Base-by-base conservation (phyloP, 331 rosid genomes). In the Saraca asoca region DNA sequence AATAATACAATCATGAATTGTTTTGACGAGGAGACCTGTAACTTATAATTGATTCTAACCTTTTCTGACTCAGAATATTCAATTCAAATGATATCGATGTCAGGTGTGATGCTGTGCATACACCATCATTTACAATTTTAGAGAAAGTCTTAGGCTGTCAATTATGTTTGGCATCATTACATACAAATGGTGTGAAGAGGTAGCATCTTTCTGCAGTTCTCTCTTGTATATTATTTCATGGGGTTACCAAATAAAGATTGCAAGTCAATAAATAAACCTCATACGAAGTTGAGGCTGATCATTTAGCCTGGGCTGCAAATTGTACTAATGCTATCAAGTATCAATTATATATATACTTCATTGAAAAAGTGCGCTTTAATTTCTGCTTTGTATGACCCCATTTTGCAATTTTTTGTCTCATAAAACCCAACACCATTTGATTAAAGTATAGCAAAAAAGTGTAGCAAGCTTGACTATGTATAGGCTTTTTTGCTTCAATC, bases 251-350 rank as follows among this genome's bases (percentile, higher is more conserved):
- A 55, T 64, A 6, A 63, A 64, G 15, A 14, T 0, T 18, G 35
- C 51, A 49, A 37, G 7, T 46, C 45, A 64, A 66, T 57, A 57
- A 48, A 48, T 56, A 66, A 19, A 56, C 19, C 35, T 48, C 12
- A 24, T 12, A 29, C 39, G 42, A 64, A 68, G 48, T n/a, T 45
- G 73, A 45, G 45, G 52, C 24, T 33, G 64, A 56, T 55, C 13
- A 68, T 68, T 68, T 44, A 45, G 65, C 38, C 64, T 12, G 57
- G 46, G 14, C 9, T 31, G 54, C 55, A 17, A 15, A 15, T 51
- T 51, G 49, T 38, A 42, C 18, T 38, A 48, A 37, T 20, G 42
- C 53, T 7, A 54, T 16, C 11, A 62, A 37, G 2, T 24, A 24
- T 2, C n/a, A n/a, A n/a, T n/a, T n/a, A n/a, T n/a, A n/a, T n/a